Evolutionary conservation across 2,329 filamentous ascomycete genomes (phyloP).

Genomic region (Pseudogymnoascus sp.): DNA sequence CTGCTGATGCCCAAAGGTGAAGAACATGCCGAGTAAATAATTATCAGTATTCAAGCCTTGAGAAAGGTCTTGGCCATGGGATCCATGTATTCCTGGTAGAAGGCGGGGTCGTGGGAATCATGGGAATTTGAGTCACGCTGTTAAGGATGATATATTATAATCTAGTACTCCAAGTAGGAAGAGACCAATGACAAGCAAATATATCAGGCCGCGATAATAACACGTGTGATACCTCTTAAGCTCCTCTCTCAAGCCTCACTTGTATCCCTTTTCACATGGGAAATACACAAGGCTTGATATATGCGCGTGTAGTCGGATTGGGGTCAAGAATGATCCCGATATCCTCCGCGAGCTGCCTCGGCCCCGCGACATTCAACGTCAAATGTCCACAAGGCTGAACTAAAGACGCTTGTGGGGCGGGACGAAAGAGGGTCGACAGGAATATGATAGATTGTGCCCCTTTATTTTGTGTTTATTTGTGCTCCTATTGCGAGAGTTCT

Average conservation of each 20-base stretch:
- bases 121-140: neutral
- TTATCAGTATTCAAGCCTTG: neutral
- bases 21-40: neutral
- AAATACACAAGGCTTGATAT: neutral
- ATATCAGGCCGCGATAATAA: neutral
- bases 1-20: neutral
- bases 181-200: neutral
- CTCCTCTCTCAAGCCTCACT: neutral
- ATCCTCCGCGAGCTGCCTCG: neutral
- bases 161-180: neutral
- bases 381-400: conserved; percentile 7
- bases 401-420: neutral
- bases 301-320: neutral
- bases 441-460: neutral
- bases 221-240: neutral
- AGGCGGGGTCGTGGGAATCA: neutral
- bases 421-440: neutral
- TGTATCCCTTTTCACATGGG: neutral
- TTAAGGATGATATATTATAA: neutral
- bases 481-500: neutral
- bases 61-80: neutral
- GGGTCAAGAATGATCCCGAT: neutral
- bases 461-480: neutral
- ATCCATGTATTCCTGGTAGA: neutral
- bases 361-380: neutral